Evolutionary conservation across 1,284 basidiomycete species (phyloP).

Genomic region (Neolentinus lepideus): DNA sequence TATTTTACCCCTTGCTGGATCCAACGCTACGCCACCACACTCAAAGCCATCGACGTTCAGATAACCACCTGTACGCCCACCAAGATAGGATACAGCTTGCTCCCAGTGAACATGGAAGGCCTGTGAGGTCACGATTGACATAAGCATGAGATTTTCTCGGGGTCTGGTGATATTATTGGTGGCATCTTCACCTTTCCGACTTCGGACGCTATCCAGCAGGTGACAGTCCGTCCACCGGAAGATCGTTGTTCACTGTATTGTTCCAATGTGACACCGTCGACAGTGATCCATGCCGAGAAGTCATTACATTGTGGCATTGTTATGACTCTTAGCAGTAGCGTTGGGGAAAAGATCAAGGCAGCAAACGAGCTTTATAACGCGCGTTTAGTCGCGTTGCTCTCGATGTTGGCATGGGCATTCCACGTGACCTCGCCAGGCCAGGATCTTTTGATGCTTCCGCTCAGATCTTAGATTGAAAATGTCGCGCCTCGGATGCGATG

Average conservation of each 20-base stretch:
- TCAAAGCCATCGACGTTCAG: background rate
- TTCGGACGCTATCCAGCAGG: conserved; percentile 32
- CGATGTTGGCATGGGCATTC: background rate
- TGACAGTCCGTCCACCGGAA: conserved; percentile 15
- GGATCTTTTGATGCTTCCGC: no score
- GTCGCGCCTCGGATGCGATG: background rate
- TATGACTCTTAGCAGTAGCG: background rate
- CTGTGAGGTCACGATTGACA: background rate
- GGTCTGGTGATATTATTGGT: no score
- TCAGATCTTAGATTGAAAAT: no score
- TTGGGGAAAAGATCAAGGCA: no score
- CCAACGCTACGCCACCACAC: background rate
- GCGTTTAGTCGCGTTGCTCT: background rate
- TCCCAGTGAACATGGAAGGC: background rate
- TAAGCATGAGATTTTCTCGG: background rate
- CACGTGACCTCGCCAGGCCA: background rate
- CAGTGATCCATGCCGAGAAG: conserved; percentile 24
- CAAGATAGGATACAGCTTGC: background rate
- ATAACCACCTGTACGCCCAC: background rate
- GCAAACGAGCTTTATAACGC: no score
- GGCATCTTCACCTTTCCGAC: conserved; percentile 28
- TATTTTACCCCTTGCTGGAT: background rate
- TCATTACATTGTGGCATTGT: conserved; percentile 11
- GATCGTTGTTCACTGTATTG: conserved; percentile 21
- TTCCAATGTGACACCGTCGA: conserved; percentile 21